Conservation (phyloP, 768 basidiomycete species). For the Boletales sp. region DNA sequence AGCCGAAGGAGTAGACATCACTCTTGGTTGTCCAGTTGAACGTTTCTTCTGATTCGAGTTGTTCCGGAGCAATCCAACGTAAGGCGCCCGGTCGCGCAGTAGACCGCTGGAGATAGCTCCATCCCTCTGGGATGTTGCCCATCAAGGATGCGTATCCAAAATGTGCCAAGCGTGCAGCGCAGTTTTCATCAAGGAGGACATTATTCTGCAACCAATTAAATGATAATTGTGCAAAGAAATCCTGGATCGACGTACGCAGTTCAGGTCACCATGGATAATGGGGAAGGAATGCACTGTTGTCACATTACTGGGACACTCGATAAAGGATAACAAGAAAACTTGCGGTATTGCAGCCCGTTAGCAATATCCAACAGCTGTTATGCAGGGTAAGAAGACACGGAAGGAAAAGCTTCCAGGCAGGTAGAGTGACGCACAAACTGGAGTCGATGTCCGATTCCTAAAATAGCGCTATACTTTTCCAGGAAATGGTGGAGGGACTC, state of each 20-base stretch:
- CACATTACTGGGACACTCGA: no score
- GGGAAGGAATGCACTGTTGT: background rate
- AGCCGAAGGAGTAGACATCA: no score
- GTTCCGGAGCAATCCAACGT: background rate
- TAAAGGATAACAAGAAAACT: background rate
- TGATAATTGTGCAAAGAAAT: background rate
- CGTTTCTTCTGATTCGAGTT: no score
- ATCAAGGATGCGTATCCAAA: background rate
- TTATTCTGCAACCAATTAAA: background rate
- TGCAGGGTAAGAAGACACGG: no score
- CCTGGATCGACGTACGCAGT: background rate
- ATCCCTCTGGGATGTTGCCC: background rate
- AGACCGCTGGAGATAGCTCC: background rate
- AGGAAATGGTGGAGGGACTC: no score
- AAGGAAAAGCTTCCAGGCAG: no score
- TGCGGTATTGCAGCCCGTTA: background rate
- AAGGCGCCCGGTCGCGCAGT: background rate
- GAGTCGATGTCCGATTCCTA: no score
- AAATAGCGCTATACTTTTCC: no score
- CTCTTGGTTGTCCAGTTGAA: no score
- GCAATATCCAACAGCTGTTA: background rate
- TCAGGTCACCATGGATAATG: background rate
- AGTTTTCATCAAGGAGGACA: background rate
- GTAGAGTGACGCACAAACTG: no score
- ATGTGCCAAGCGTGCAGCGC: background rate